phyloP scores from a whole-genome alignment of 495 filamentous ascomycete genomes.

The Aspergillus cavernicola region DNA sequence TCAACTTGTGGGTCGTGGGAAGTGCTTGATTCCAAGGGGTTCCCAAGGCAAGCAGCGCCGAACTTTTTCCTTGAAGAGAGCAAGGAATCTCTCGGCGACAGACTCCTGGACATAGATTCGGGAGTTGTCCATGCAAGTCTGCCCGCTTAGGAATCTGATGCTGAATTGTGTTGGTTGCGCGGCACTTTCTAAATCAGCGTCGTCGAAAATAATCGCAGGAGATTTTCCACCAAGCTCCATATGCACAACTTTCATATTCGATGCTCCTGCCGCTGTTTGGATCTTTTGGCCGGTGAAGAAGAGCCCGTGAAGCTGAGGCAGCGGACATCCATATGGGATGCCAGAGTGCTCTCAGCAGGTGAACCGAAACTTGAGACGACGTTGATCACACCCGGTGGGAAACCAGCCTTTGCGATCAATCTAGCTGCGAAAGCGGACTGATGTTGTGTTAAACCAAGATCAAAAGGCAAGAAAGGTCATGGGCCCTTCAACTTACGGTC shows the following conservation, averaged over 20 bases:
- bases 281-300: constrained; percentile 78
- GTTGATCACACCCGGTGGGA: constrained; percentile 53
- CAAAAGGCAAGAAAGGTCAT: background rate
- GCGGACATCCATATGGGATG: constrained; percentile 59
- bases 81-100: constrained; percentile 72
- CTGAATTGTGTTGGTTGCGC: constrained; percentile 76
- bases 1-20: constrained; percentile 86
- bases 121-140: constrained; percentile 87
- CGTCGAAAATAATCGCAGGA: constrained; percentile 81
- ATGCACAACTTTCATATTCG: constrained; percentile 88
- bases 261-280: constrained; percentile 76
- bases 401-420: constrained; percentile 59
- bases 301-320: constrained; percentile 91
- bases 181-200: constrained; percentile 82
- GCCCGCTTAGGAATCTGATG: constrained; percentile 70
- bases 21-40: constrained; percentile 71
- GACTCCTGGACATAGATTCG: constrained; percentile 80
- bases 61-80: constrained; percentile 62
- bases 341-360: constrained; percentile 49
- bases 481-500: constrained; percentile 28
- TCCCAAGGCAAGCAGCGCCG: constrained; percentile 62
- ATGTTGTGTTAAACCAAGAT: background rate
- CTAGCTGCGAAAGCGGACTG: constrained; percentile 66
- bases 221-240: constrained; percentile 93
- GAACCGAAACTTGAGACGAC: constrained; percentile 52